Conservation (phyloP, 2,329 filamentous ascomycete genomes). For the Didymella sp. region DNA sequence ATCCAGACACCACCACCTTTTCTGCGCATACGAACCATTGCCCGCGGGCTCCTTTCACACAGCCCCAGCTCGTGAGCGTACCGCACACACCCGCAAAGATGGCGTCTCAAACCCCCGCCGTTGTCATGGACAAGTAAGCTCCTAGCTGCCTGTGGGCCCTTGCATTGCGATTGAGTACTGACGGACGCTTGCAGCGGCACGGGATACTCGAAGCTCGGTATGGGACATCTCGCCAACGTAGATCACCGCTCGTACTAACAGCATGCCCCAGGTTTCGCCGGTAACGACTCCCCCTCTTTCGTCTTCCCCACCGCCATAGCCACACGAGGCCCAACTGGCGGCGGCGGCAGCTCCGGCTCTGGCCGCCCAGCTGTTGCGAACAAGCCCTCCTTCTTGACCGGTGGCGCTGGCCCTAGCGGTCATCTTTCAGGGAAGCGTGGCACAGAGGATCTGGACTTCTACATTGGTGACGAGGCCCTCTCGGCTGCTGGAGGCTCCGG, state of each 20-base stretch:
- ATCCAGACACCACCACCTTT: conserved; percentile 17
- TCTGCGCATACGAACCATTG: conserved; percentile 30
- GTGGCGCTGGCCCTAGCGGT: conserved; percentile 81
- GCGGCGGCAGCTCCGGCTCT: conserved; percentile 77
- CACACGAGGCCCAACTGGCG: conserved; percentile 79
- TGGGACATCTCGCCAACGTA: conserved; percentile 40
- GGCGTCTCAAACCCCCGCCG: conserved; percentile 98
- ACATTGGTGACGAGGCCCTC: conserved; percentile 96
- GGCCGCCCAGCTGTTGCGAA: conserved; percentile 90
- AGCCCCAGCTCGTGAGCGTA: conserved; percentile 34
- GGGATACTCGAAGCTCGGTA: conserved; percentile 98
- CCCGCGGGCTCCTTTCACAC: conserved; percentile 30
- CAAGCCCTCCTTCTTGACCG: conserved; percentile 94
- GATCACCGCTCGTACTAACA: conserved; percentile 45
- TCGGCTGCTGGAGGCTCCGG: conserved; percentile 83
- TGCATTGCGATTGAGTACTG: conserved; percentile 45
- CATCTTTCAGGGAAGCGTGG: conserved; percentile 91
- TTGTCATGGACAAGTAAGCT: conserved; percentile 99
- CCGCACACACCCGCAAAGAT: conserved; percentile 61
- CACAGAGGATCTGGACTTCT: conserved; percentile 97
- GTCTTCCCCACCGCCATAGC: conserved; percentile 99
- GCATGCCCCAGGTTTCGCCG: conserved; percentile 79
- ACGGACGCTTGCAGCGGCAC: conserved; percentile 76
- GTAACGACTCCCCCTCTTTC: conserved; percentile 98
- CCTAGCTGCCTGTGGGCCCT: conserved; percentile 38